Percentiles rank a stretch among this genome's conserved stretches.
phyloP scores from a whole-genome alignment of 2,329 filamentous ascomycete species.

The Cladosporium sphaerospermum region DNA sequence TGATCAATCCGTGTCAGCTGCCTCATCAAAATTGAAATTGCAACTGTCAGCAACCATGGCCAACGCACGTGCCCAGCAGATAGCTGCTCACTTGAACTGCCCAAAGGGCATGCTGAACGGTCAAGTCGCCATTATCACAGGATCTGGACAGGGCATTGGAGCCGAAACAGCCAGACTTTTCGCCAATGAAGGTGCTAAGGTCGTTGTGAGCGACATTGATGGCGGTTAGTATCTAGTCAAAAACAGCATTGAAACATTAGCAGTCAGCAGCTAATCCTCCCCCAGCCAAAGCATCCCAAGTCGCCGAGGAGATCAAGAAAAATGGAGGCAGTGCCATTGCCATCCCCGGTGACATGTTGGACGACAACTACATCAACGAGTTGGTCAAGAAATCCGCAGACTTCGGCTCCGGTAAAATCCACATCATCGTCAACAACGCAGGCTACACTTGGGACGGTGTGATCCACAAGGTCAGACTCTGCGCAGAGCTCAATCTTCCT shows the following conservation, averaged over 20 bases:
- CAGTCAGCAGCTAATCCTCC: not conserved
- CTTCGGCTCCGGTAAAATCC: constrained; percentile 81
- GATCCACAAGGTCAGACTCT: constrained; percentile 63
- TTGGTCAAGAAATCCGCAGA: constrained; percentile 70
- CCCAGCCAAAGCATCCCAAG: constrained; percentile 54
- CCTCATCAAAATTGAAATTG: not conserved
- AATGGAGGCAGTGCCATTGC: constrained; percentile 63
- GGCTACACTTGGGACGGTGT: constrained; percentile 92
- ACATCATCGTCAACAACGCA: constrained; percentile 87
- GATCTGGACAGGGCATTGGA: constrained; percentile 76
- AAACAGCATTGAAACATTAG: not conserved
- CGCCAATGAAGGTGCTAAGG: constrained; percentile 76
- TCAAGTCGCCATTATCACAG: constrained; percentile 79
- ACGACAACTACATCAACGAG: constrained; percentile 61
- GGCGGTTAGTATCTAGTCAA: constrained; percentile 42
- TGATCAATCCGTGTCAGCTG: not conserved
- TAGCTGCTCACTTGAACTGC: constrained; percentile 74
- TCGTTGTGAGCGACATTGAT: constrained; percentile 80
- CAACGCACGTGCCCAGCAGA: constrained; percentile 51
- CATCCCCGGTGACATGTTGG: constrained; percentile 70
- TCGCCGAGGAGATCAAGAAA: constrained; percentile 64
- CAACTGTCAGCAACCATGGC: constrained; percentile 19
- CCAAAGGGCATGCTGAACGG: constrained; percentile 71
- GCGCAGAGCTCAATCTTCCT: not conserved
- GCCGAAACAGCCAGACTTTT: constrained; percentile 54